Percentiles rank a stretch among this genome's conserved stretches.
Conservation (phyloP, 83 land plant genomes). For the Picea engelmannii region DNA sequence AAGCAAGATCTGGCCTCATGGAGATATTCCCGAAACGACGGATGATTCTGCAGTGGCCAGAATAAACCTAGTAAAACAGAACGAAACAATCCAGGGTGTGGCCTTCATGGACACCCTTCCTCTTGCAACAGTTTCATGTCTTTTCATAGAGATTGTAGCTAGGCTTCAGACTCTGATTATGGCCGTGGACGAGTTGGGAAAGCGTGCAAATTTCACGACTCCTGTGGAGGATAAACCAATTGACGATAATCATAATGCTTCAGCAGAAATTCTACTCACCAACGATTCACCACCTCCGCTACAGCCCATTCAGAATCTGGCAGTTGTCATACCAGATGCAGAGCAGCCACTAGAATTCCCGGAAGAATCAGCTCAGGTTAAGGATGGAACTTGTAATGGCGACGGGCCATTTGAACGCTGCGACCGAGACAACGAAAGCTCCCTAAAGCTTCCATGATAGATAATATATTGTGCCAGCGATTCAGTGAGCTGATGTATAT, state of each 20-base stretch:
- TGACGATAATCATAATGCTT: no score
- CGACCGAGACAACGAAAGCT: neutral
- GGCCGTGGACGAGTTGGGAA: constrained; percentile 32
- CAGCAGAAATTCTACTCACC: no score
- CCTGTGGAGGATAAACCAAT: neutral
- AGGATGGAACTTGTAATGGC: no score
- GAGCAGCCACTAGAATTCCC: no score
- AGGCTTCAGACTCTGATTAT: constrained; percentile 25
- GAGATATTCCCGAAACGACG: constrained; percentile 19
- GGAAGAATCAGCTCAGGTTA: neutral
- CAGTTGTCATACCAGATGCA: no score
- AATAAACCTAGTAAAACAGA: neutral
- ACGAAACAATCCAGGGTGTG: neutral
- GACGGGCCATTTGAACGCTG: neutral
- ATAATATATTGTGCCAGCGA: neutral
- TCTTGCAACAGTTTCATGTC: constrained; percentile 27
- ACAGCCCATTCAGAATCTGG: no score
- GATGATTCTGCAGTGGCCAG: constrained; percentile 9
- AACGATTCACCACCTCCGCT: no score
- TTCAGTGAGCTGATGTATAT: neutral
- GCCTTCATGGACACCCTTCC: constrained; percentile 22
- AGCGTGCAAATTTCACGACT: constrained; percentile 22
- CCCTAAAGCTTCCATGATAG: neutral
- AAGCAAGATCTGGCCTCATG: no score
- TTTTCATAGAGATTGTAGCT: constrained; percentile 30